phyloP scores from a whole-genome alignment of 345 rosid species.

The Carallia pectinifolia region DNA sequence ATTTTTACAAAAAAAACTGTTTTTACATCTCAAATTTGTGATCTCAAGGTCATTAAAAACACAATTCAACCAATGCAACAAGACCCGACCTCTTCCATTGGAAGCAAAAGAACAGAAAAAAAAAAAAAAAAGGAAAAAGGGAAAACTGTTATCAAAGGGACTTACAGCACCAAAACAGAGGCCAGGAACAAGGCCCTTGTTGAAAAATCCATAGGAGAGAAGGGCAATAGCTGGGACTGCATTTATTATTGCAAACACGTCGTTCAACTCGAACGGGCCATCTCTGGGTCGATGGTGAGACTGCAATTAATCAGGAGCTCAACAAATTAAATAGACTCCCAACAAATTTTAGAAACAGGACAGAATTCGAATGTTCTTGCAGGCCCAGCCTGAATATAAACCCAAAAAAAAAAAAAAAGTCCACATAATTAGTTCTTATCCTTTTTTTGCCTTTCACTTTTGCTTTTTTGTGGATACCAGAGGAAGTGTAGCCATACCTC shows the following conservation, averaged over 20 bases:
- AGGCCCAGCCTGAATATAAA: too few species aligned
- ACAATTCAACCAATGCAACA: too few species aligned
- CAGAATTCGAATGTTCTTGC: too few species aligned
- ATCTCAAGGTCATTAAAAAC: too few species aligned
- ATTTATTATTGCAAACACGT: slow-evolving; percentile 55
- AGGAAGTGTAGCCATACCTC: slow-evolving; percentile 33
- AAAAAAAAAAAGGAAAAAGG: neutral
- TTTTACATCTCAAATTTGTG: too few species aligned
- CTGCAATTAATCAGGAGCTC: slow-evolving; percentile 24
- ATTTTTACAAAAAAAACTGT: too few species aligned
- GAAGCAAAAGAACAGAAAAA: neutral
- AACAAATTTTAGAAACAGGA: neutral
- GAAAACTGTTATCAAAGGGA: neutral
- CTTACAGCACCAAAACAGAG: slow-evolving; percentile 70
- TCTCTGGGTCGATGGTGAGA: slow-evolving; percentile 68
- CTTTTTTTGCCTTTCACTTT: too few species aligned
- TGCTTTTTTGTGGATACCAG: neutral
- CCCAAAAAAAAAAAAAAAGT: too few species aligned
- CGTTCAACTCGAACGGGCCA: slow-evolving; percentile 61
- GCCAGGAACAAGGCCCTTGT: slow-evolving; percentile 53
- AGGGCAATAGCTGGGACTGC: slow-evolving; percentile 59
- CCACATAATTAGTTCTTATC: too few species aligned
- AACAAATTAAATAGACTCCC: neutral
- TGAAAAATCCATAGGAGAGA: slow-evolving; percentile 45
- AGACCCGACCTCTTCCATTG: too few species aligned